These are phyloP conservation scores for Calocybe cyanea DNA, from an alignment of 768 basidiomycete genomes.

Conservation along the genomic window DNA sequence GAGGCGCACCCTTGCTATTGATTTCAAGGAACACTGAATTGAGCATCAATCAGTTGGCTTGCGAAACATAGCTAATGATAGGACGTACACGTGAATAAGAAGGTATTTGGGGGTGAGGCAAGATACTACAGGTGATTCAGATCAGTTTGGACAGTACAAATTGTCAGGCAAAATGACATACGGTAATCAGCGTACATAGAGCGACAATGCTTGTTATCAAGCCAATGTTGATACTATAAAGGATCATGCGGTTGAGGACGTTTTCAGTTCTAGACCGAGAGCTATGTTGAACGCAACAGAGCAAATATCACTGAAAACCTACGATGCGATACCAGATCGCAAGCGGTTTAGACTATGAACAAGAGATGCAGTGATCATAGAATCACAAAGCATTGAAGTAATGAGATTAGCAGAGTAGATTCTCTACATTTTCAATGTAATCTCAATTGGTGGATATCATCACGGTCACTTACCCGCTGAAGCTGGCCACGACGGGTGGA, in stretches of 20 bases:
- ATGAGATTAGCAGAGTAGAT: neutral
- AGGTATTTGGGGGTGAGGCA: neutral
- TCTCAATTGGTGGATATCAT: too few species aligned
- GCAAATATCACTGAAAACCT: neutral
- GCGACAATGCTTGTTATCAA: neutral
- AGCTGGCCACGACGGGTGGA: too few species aligned
- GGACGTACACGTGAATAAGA: neutral
- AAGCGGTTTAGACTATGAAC: neutral
- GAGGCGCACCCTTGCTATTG: neutral
- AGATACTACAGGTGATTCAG: neutral
- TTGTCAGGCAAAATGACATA: neutral
- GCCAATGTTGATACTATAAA: neutral
- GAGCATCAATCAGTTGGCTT: neutral
- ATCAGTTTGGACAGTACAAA: neutral
- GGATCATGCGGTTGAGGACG: neutral
- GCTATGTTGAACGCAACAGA: neutral
- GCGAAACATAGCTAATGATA: neutral
- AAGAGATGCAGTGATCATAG: neutral
- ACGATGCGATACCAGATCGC: neutral
- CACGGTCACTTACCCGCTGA: too few species aligned
- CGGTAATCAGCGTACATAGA: neutral
- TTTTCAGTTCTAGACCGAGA: neutral
- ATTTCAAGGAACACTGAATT: neutral
- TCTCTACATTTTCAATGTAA: neutral
- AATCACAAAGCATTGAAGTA: neutral